Conservation (phyloP, 2,329 filamentous ascomycete genomes). For the Magnaporthiopsis poae region DNA sequence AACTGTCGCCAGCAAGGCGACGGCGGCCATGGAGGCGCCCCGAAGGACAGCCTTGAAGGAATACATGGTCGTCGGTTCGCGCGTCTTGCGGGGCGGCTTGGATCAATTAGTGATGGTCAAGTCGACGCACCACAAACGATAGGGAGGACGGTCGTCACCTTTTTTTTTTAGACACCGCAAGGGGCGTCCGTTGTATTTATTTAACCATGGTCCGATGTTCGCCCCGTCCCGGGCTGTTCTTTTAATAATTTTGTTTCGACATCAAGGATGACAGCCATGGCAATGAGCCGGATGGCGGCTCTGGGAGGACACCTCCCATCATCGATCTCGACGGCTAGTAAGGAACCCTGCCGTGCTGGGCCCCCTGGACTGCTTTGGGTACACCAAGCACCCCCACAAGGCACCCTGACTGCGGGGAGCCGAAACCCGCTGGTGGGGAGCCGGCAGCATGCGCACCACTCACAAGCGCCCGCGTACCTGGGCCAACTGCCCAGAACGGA, state of each 20-base stretch:
- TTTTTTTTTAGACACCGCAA: not conserved
- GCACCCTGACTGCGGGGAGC: not conserved
- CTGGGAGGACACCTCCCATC: not conserved
- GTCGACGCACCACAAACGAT: not conserved
- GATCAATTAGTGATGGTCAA: not conserved
- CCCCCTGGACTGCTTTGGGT: not conserved
- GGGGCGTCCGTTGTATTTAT: not conserved
- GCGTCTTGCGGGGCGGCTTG: not conserved
- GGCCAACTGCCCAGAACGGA: not conserved
- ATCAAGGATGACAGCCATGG: not conserved
- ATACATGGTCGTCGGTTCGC: conserved; percentile 1
- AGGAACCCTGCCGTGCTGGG: not conserved
- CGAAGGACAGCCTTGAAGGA: conserved; percentile 4
- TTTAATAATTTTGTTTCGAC: not conserved
- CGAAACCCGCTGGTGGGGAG: not conserved
- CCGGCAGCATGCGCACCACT: not conserved
- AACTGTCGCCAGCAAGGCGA: conserved; percentile 1
- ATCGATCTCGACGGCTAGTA: not conserved
- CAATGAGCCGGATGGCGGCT: not conserved
- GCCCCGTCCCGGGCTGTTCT: not conserved
- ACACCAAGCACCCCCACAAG: too few species aligned
- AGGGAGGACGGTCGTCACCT: not conserved
- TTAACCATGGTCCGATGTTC: not conserved
- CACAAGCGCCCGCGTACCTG: not conserved
- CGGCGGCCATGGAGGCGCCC: conserved; percentile 3